Evolutionary conservation across 345 rosid species (phyloP).

Genomic region (Eucalyptus cloeziana): DNA sequence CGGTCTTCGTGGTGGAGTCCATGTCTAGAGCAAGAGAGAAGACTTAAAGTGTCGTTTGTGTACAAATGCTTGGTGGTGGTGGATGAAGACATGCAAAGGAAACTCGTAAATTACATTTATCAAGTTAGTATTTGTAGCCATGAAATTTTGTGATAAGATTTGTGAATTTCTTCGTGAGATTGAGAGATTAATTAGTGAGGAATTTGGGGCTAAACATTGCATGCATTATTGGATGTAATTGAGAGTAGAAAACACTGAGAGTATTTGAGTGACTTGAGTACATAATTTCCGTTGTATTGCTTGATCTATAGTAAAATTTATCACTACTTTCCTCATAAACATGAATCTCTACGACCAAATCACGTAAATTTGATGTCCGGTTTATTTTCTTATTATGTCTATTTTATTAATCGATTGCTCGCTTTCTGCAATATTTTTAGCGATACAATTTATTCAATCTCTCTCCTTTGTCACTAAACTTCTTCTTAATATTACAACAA

Average conservation of each 20-base stretch:
- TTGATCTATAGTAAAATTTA: rapidly evolving
- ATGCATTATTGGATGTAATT: rapidly evolving
- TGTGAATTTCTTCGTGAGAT: rapidly evolving
- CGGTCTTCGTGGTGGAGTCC: no score
- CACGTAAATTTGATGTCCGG: rapidly evolving
- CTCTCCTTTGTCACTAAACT: background rate
- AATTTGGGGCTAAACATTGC: rapidly evolving
- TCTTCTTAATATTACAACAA: background rate
- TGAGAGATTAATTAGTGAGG: rapidly evolving
- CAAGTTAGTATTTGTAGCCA: rapidly evolving
- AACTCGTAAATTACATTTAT: no score
- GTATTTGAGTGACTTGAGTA: rapidly evolving
- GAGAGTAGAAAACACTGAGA: rapidly evolving
- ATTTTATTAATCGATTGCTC: rapidly evolving
- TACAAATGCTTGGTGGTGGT: no score
- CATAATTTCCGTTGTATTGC: rapidly evolving
- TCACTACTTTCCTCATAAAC: rapidly evolving
- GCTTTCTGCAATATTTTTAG: rapidly evolving
- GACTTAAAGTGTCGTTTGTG: rapidly evolving
- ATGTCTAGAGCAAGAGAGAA: no score
- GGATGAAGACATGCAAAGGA: no score
- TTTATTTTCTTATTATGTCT: no score
- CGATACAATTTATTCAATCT: no score
- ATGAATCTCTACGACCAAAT: rapidly evolving
- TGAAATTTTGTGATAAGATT: no score